A percentile compares a stretch with the other conserved stretches of the same genome.
phyloP scores from a whole-genome alignment of 192 early-diverging fungal genomes.

The Coemansia sp. region DNA sequence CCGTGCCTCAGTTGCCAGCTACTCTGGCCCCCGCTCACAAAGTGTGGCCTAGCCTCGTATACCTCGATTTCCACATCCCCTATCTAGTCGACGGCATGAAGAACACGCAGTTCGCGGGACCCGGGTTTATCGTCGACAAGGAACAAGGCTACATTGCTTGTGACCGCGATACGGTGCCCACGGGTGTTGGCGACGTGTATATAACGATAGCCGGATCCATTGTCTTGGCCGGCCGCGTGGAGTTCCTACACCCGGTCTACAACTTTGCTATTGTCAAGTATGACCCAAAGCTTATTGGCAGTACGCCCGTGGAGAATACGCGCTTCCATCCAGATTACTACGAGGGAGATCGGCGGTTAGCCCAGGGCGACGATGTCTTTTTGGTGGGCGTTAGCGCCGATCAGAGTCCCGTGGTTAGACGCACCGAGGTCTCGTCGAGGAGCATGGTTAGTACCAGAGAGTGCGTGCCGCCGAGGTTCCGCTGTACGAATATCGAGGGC shows the following conservation, averaged over 20 bases:
- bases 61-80: constrained; percentile 80
- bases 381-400: constrained; percentile 66
- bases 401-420: constrained; percentile 63
- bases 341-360: constrained; percentile 25
- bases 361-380: constrained; percentile 62
- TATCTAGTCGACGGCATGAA: constrained; percentile 77
- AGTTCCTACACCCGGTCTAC: constrained; percentile 88
- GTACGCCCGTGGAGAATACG: constrained; percentile 72
- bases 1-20: constrained; percentile 68
- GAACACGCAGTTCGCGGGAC: constrained; percentile 63
- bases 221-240: constrained; percentile 77
- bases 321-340: constrained; percentile 38
- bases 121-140: constrained; percentile 72
- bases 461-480: constrained; percentile 72
- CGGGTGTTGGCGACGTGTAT: constrained; percentile 80
- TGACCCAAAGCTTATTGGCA: constrained; percentile 69
- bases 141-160: constrained; percentile 77
- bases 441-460: constrained; percentile 68
- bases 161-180: constrained; percentile 87
- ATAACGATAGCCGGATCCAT: constrained; percentile 90
- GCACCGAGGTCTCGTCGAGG: constrained; percentile 40
- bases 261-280: constrained; percentile 86
- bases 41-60: constrained; percentile 81
- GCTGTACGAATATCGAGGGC: constrained; percentile 76
- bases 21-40: constrained; percentile 70